Conservation (phyloP, 805 yeast species). For the Schwanniomyces polymorphus region DNA sequence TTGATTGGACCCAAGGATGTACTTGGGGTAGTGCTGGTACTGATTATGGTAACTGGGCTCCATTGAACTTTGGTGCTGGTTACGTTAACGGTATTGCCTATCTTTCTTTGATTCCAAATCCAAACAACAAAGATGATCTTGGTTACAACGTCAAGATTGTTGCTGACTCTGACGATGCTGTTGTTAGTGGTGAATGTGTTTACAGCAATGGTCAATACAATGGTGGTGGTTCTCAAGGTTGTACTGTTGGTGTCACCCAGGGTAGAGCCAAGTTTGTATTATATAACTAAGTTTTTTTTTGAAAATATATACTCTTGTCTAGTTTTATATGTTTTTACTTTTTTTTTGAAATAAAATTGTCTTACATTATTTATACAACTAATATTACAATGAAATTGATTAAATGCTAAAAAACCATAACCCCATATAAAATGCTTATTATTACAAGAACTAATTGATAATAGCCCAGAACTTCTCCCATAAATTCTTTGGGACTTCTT, state of each 20-base stretch:
- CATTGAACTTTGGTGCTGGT: conserved; percentile 93
- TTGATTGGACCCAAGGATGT: conserved; percentile 83
- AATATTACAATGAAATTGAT: not conserved
- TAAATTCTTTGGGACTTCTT: conserved; percentile 47
- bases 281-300: conserved; percentile 21
- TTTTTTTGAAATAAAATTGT: not conserved
- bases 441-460: not conserved
- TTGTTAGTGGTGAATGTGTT: conserved; percentile 66
- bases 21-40: conserved; percentile 84
- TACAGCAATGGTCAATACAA: conserved; percentile 78
- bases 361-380: not conserved
- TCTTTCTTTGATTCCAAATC: conserved; percentile 92
- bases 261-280: conserved; percentile 66
- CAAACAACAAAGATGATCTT: conserved; percentile 71
- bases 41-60: conserved; percentile 97
- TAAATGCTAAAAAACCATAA: not conserved
- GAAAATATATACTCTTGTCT: not conserved
- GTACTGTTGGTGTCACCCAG: conserved; percentile 67
- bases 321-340: not conserved
- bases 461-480: conserved; percentile 57
- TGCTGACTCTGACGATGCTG: conserved; percentile 53
- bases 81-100: conserved; percentile 65
- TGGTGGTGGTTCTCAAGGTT: conserved; percentile 69
- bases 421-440: conserved; percentile 1
- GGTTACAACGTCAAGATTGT: conserved; percentile 66